These are phyloP conservation scores for Stagonosporopsis rhizophila DNA, from an alignment of 2,329 filamentous ascomycete genomes.

Conservation along the genomic window DNA sequence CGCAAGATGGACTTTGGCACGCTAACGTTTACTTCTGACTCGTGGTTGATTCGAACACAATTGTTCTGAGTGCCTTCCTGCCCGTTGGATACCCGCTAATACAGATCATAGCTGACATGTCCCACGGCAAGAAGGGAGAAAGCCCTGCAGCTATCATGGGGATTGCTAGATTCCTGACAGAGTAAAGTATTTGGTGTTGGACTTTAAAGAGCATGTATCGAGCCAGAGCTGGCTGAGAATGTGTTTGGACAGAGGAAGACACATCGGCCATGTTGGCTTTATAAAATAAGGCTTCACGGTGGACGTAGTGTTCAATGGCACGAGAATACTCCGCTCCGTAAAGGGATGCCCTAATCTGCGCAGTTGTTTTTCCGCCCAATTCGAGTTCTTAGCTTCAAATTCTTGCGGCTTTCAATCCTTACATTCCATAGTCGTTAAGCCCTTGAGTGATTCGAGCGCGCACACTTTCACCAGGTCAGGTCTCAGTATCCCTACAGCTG, in stretches of 20 bases:
- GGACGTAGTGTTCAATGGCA: neutral
- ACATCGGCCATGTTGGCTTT: neutral
- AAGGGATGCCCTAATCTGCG: neutral
- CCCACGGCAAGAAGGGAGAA: neutral
- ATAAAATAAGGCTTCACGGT: neutral
- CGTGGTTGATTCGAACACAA: constrained; percentile 22
- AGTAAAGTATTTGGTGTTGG: neutral
- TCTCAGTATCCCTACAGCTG: no score
- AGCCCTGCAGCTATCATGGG: constrained; percentile 14
- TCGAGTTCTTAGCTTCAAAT: neutral
- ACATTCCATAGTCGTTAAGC: neutral
- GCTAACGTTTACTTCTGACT: constrained; percentile 21
- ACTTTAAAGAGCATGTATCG: constrained; percentile 7
- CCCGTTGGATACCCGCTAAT: constrained; percentile 22
- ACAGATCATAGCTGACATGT: constrained; percentile 28
- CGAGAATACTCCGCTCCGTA: neutral
- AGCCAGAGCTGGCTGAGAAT: neutral
- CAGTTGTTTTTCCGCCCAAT: neutral
- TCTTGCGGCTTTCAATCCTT: neutral
- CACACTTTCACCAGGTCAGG: neutral
- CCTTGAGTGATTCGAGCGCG: neutral
- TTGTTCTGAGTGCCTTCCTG: constrained; percentile 23
- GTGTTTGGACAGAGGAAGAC: neutral
- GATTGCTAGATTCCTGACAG: constrained; percentile 3
- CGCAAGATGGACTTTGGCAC: neutral